These are phyloP conservation scores for Colletotrichum tropicale DNA, from an alignment of 2,329 filamentous ascomycete species.

Conservation along the genomic window DNA sequence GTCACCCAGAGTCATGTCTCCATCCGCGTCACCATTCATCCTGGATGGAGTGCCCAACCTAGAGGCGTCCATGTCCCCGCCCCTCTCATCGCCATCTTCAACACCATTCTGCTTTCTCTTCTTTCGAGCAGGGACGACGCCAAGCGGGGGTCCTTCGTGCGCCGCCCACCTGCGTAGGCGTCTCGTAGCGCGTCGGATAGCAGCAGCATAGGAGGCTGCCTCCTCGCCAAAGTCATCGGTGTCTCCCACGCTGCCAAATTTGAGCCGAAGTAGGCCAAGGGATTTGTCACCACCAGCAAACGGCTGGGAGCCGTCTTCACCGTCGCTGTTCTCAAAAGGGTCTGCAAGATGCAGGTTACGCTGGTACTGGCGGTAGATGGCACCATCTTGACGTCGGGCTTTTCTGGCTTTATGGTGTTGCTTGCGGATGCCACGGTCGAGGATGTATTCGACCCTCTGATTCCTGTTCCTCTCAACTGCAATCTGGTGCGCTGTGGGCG, in stretches of 20 bases:
- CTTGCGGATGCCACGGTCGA: conserved; percentile 74
- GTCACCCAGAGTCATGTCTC: conserved; percentile 45
- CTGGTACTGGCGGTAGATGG: conserved; percentile 69
- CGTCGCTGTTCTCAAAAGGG: conserved; percentile 67
- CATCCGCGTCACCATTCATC: conserved; percentile 38
- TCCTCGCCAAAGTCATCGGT: conserved; percentile 81
- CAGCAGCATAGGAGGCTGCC: conserved; percentile 67
- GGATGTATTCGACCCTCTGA: conserved; percentile 80
- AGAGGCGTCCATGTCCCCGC: conserved; percentile 29
- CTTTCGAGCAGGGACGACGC: conserved; percentile 54
- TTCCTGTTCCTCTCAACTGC: conserved; percentile 81
- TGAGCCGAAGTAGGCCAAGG: conserved; percentile 53
- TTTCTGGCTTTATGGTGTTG: conserved; percentile 69
- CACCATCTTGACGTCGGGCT: conserved; percentile 66
- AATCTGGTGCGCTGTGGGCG: conserved; percentile 81
- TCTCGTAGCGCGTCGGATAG: conserved; percentile 66
- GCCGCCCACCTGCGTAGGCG: conserved; percentile 74
- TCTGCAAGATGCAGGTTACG: conserved; percentile 63
- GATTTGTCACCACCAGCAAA: conserved; percentile 31
- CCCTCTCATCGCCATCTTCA: conserved; percentile 19
- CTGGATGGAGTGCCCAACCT: conserved; percentile 5
- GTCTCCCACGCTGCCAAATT: conserved; percentile 70
- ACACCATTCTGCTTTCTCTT: conserved; percentile 28
- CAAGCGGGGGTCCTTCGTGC: conserved; percentile 46
- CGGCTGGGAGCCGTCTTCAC: conserved; percentile 50